These are phyloP conservation scores for Tanacetum coccineum DNA, from an alignment of 129 eudicot species.

Conservation along the genomic window DNA sequence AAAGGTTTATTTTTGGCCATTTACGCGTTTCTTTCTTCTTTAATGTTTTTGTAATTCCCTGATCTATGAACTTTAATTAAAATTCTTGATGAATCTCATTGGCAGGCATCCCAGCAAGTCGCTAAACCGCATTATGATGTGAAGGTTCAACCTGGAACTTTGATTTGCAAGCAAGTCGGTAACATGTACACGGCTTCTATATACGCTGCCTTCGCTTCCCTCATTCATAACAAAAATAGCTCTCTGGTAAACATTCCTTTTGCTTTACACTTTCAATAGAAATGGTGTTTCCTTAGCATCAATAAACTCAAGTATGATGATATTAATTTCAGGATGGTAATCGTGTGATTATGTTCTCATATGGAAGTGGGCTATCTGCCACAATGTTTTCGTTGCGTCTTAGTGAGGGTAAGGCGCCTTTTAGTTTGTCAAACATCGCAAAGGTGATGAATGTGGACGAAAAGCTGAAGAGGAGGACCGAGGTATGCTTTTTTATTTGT, in stretches of 20 bases:
- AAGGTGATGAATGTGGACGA: constrained; percentile 63
- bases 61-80: background rate
- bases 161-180: constrained; percentile 92
- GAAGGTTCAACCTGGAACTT: constrained; percentile 80
- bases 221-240: constrained; percentile 73
- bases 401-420: constrained; percentile 70
- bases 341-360: constrained; percentile 76
- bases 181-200: constrained; percentile 98
- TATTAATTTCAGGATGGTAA: constrained; percentile 53
- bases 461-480: constrained; percentile 80
- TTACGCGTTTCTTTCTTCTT: background rate
- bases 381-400: constrained; percentile 80
- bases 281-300: too few relatives aligned
- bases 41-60: background rate
- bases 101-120: constrained; percentile 82
- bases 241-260: constrained; percentile 47
- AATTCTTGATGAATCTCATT: background rate
- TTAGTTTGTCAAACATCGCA: constrained; percentile 81
- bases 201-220: constrained; percentile 86
- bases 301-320: too few relatives aligned
- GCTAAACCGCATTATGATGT: constrained; percentile 73
- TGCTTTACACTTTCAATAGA: too few relatives aligned
- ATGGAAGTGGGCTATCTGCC: constrained; percentile 86
- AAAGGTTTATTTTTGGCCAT: constrained; percentile 45
- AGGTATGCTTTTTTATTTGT: constrained; percentile 41